Evolutionary conservation across 495 filamentous ascomycete genomes (phyloP).

Genomic region (Hypoxylon trugodes): DNA sequence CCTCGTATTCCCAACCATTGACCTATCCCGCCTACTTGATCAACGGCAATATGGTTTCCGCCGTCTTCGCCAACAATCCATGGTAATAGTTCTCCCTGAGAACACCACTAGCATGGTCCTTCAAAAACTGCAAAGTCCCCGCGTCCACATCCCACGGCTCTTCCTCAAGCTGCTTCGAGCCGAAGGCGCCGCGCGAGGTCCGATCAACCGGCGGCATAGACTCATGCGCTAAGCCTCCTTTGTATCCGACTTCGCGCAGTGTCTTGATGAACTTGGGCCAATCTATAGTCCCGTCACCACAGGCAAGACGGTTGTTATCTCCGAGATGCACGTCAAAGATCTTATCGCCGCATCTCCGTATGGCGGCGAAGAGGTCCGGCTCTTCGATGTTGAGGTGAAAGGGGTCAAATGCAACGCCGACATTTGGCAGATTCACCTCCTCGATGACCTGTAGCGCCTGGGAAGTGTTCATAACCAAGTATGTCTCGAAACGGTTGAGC

Average conservation of each 20-base stretch:
- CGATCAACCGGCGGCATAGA: slow-evolving; percentile 44
- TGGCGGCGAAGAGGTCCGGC: slow-evolving; percentile 31
- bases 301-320: slow-evolving; percentile 41
- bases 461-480: slow-evolving; percentile 38
- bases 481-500: slow-evolving; percentile 44
- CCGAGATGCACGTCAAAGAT: slow-evolving; percentile 42
- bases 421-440: slow-evolving; percentile 26
- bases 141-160: slow-evolving; percentile 31
- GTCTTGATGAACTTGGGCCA: slow-evolving; percentile 37
- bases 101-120: slow-evolving; percentile 43
- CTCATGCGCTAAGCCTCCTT: slow-evolving; percentile 38
- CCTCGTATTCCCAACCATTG: background rate
- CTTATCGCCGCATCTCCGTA: slow-evolving; percentile 32
- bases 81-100: slow-evolving; percentile 40
- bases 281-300: slow-evolving; percentile 38
- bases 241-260: slow-evolving; percentile 35
- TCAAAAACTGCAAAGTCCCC: slow-evolving; percentile 39
- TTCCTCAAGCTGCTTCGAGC: slow-evolving; percentile 24
- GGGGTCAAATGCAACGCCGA: slow-evolving; percentile 42
- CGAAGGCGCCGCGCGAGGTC: slow-evolving; percentile 27
- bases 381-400: slow-evolving; percentile 45
- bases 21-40: background rate
- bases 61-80: slow-evolving; percentile 34
- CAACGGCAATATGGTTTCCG: slow-evolving; percentile 35
- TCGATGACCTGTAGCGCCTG: slow-evolving; percentile 37